These are phyloP conservation scores for Fusarium clavum DNA, from an alignment of 2,329 filamentous ascomycete species.

Conservation along the genomic window DNA sequence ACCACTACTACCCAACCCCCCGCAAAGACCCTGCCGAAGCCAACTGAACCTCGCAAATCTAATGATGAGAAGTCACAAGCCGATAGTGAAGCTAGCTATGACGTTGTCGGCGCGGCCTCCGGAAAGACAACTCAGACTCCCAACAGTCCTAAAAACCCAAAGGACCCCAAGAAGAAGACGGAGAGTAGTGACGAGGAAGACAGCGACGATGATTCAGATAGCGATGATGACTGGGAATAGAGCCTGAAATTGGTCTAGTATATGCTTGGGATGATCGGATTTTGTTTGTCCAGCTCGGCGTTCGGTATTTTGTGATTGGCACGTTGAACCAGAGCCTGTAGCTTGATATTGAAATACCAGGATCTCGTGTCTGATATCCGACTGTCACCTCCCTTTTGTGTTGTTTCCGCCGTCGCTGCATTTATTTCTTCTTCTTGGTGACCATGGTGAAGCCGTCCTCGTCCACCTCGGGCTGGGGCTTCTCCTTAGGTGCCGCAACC, in stretches of 20 bases:
- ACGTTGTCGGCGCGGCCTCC: constrained; percentile 84
- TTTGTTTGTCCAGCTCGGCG: constrained; percentile 48
- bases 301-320: constrained; percentile 48
- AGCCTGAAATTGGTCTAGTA: constrained; percentile 16
- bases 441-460: constrained; percentile 86
- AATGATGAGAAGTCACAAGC: constrained; percentile 91
- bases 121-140: constrained; percentile 83
- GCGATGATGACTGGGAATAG: constrained; percentile 82
- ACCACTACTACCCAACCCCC: constrained; percentile 69
- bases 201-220: constrained; percentile 32
- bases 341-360: constrained; percentile 46
- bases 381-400: constrained; percentile 11
- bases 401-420: constrained; percentile 35
- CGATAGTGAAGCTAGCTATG: constrained; percentile 96
- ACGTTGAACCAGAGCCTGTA: constrained; percentile 33
- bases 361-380: constrained; percentile 31
- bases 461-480: constrained; percentile 76
- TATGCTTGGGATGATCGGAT: constrained; percentile 29
- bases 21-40: constrained; percentile 65
- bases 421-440: constrained; percentile 67
- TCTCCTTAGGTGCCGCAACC: constrained; percentile 69
- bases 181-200: constrained; percentile 25
- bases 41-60: constrained; percentile 75
- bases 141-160: constrained; percentile 72
- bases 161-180: constrained; percentile 51